phyloP scores from a whole-genome alignment of 1,284 basidiomycete species.

The Moesziomyces antarcticus region DNA sequence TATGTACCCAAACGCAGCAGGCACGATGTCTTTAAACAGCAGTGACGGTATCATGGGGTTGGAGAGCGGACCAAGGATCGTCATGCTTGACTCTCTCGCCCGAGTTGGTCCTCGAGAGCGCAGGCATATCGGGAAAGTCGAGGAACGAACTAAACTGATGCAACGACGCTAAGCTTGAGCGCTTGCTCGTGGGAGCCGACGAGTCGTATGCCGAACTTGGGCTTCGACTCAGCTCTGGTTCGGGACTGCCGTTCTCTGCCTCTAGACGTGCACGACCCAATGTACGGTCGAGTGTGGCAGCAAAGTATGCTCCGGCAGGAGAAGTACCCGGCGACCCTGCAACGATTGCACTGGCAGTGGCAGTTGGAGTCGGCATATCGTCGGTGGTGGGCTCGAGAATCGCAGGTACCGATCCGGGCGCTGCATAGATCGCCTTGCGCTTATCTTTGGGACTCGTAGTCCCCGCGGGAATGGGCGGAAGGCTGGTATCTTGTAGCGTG shows the following conservation, averaged over 20 bases:
- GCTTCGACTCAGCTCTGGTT: conserved; percentile 31
- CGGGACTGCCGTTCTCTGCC: conserved; percentile 1
- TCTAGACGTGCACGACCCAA: conserved; percentile 4
- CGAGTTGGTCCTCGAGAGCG: neutral
- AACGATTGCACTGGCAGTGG: conserved; percentile 1
- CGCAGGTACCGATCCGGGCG: conserved; percentile 5
- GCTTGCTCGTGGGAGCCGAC: conserved; percentile 7
- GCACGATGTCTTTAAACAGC: too few relatives aligned
- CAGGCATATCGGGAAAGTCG: conserved; percentile 15
- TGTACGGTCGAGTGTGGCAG: conserved; percentile 11
- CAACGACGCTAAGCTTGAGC: conserved; percentile 22
- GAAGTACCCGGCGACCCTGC: conserved; percentile 5
- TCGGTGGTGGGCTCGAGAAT: conserved; percentile 12
- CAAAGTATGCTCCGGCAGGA: conserved; percentile 13
- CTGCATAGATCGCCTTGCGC: conserved; percentile 34
- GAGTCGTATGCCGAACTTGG: conserved; percentile 25
- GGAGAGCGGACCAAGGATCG: conserved; percentile 13
- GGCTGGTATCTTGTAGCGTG: neutral
- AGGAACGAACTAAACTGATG: conserved; percentile 25
- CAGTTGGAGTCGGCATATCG: neutral
- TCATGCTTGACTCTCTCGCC: neutral
- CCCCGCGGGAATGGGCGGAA: neutral
- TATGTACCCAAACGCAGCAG: neutral
- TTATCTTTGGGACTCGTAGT: conserved; percentile 30
- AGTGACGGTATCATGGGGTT: neutral